Evolutionary conservation across 768 basidiomycete species (phyloP).

Genomic region (Harrya chromipes): DNA sequence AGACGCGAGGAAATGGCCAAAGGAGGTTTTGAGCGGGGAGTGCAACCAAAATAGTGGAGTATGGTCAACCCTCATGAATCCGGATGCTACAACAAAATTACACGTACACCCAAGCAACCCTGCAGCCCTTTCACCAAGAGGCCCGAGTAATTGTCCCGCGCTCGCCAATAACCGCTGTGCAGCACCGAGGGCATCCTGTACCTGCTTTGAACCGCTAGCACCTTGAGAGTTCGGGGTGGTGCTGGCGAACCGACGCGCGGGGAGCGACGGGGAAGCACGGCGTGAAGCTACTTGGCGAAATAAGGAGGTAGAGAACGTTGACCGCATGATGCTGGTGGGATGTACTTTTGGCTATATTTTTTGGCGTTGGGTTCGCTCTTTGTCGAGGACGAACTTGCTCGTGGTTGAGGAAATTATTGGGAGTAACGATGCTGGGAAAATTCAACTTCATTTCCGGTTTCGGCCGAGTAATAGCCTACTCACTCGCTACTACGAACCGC

Average conservation of each 20-base stretch:
- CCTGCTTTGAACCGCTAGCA: conserved; percentile 55
- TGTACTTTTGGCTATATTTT: conserved; percentile 5
- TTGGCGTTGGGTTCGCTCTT: conserved; percentile 1
- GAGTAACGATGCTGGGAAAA: background rate
- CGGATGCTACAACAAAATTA: background rate
- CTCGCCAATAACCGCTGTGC: conserved; percentile 57
- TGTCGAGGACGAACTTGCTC: conserved; percentile 4
- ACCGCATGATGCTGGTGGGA: conserved; percentile 17
- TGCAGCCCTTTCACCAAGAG: conserved; percentile 52
- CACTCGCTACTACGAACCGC: no score
- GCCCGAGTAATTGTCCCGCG: conserved; percentile 47
- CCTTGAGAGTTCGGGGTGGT: conserved; percentile 35
- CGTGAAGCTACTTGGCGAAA: conserved; percentile 23
- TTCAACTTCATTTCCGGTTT: background rate
- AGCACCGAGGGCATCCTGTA: conserved; percentile 59
- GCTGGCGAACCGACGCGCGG: conserved; percentile 41
- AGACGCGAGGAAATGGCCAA: background rate
- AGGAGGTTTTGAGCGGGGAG: no score
- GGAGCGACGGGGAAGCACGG: conserved; percentile 14
- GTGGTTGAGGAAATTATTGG: no score
- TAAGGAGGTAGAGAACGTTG: conserved; percentile 22
- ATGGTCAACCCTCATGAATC: conserved; percentile 1
- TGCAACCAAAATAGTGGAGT: background rate
- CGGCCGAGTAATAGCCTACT: background rate
- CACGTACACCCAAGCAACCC: conserved; percentile 54